Conservation (phyloP, 345 rosid genomes). For the Melaleuca alternifolia region DNA sequence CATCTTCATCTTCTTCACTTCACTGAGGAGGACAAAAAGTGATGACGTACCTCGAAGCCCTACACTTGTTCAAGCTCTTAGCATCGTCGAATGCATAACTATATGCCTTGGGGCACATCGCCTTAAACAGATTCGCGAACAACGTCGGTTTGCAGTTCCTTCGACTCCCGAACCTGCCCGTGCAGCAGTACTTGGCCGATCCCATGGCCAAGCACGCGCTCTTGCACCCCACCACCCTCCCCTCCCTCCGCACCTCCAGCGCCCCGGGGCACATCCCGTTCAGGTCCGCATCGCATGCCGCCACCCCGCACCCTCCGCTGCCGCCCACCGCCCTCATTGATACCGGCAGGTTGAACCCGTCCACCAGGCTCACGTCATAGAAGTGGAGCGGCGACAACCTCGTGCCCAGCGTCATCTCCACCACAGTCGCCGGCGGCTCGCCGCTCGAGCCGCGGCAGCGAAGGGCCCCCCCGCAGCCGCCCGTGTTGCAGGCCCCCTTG, state of each 20-base stretch:
- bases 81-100: slow-evolving; percentile 95
- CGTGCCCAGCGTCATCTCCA: slow-evolving; percentile 85
- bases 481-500: slow-evolving; percentile 44
- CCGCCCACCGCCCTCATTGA: slow-evolving; percentile 87
- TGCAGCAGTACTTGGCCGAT: slow-evolving; percentile 84
- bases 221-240: slow-evolving; percentile 71
- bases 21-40: slow-evolving; percentile 75
- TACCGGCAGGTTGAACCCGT: slow-evolving; percentile 83
- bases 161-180: slow-evolving; percentile 61
- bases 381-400: slow-evolving; percentile 62
- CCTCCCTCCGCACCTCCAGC: slow-evolving; percentile 56
- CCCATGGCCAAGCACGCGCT: slow-evolving; percentile 96
- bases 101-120: slow-evolving; percentile 82
- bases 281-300: slow-evolving; percentile 75
- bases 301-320: slow-evolving; percentile 78
- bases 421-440: slow-evolving; percentile 67
- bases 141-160: slow-evolving; percentile 76
- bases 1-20: slow-evolving; percentile 16
- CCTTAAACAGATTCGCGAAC: slow-evolving; percentile 76
- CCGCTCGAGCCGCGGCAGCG: slow-evolving; percentile 65
- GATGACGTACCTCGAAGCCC: slow-evolving; percentile 81
- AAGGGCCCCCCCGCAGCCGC: slow-evolving; percentile 6
- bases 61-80: slow-evolving; percentile 74
- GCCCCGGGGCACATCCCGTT: slow-evolving; percentile 84
- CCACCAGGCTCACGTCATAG: slow-evolving; percentile 94